Conservation (phyloP, 306 rosid genomes). For the Fagus crenata region DNA sequence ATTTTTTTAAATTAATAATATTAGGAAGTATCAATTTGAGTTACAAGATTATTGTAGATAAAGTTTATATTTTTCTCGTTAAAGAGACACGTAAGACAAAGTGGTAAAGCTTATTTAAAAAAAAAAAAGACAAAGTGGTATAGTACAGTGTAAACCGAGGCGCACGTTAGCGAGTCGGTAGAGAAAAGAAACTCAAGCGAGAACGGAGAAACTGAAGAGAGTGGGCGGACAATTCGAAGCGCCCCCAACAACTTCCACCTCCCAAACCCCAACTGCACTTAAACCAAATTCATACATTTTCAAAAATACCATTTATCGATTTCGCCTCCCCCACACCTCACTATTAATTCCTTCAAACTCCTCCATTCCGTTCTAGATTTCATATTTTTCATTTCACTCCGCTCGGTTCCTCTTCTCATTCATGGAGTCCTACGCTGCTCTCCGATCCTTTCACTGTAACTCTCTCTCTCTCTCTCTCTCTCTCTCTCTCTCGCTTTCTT, state of each 20-base stretch:
- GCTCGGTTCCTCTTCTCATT: slow-evolving; percentile 24
- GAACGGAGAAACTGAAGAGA: slow-evolving; percentile 57
- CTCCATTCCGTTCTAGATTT: background rate
- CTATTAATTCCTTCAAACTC: slow-evolving; percentile 19
- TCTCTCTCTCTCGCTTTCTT: slow-evolving; percentile 7
- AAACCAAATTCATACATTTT: background rate
- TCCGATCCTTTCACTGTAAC: slow-evolving; percentile 73
- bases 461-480: slow-evolving; percentile 40
- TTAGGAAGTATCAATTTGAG: no score
- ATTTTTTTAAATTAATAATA: no score
- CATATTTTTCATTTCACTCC: slow-evolving; percentile 13
- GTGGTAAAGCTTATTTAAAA: background rate
- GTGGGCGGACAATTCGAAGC: slow-evolving; percentile 71
- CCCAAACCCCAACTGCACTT: slow-evolving; percentile 25
- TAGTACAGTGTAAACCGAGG: slow-evolving; percentile 9
- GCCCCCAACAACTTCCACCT: background rate
- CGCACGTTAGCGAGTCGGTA: slow-evolving; percentile 44
- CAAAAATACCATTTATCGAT: slow-evolving; percentile 28
- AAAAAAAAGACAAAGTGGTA: slow-evolving; percentile 3
- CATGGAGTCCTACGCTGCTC: slow-evolving; percentile 73
- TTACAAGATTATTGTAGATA: no score
- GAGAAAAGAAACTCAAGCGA: background rate
- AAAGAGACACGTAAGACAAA: no score
- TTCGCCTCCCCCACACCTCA: slow-evolving; percentile 11
- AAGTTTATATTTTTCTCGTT: no score